Percentiles rank a stretch among this genome's conserved stretches.
phyloP scores from a whole-genome alignment of 768 basidiomycete genomes.

The Galerina marginata region DNA sequence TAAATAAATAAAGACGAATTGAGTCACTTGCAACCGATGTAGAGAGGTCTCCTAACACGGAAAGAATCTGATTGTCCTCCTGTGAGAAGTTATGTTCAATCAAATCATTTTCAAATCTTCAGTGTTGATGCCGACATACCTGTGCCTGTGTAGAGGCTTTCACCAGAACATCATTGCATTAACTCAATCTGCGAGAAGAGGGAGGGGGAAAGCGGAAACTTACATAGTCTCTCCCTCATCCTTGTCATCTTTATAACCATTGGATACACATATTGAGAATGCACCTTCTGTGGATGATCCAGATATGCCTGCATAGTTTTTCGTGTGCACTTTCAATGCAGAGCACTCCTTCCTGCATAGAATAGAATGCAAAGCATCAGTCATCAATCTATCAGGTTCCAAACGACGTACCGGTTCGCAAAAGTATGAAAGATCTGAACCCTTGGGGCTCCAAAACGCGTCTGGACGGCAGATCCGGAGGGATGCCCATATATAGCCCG shows the following conservation, averaged over 20 bases:
- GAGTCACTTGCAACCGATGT: not conserved
- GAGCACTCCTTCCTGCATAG: slow-evolving; percentile 4
- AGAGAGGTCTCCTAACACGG: not conserved
- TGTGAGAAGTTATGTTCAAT: not conserved
- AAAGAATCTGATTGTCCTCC: slow-evolving; percentile 3
- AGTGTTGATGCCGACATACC: slow-evolving; percentile 1
- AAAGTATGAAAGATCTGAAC: too few relatives aligned
- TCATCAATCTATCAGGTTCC: not conserved
- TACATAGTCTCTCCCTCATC: slow-evolving; percentile 10
- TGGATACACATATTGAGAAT: slow-evolving; percentile 8
- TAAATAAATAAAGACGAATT: not conserved
- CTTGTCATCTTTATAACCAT: slow-evolving; percentile 10
- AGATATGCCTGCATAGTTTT: not conserved
- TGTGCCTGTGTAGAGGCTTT: slow-evolving; percentile 14
- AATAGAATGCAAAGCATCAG: not conserved
- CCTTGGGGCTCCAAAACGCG: too few relatives aligned
- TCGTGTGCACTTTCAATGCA: not conserved
- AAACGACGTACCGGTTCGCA: too few relatives aligned
- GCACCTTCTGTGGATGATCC: slow-evolving; percentile 2
- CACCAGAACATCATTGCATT: not conserved
- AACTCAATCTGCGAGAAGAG: not conserved
- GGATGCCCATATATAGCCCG: too few relatives aligned
- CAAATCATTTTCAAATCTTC: not conserved
- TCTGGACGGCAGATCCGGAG: too few relatives aligned
- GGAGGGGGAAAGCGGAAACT: not conserved